These are phyloP conservation scores for Cutaneotrichosporon cutaneum DNA, from an alignment of 1,284 basidiomycete genomes.

Conservation along the genomic window DNA sequence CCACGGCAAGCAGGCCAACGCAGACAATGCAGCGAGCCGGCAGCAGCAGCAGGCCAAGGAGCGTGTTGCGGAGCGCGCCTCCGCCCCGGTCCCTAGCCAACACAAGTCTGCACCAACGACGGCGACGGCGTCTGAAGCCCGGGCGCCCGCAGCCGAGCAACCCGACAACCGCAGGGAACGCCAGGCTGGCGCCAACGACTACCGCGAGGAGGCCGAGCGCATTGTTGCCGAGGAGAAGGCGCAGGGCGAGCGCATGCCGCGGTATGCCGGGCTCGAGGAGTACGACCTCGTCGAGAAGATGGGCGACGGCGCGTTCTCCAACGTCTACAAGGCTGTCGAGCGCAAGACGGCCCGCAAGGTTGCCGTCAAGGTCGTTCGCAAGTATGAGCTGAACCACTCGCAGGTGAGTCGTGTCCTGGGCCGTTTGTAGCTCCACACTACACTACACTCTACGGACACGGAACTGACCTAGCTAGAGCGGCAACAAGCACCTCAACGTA, in stretches of 20 bases:
- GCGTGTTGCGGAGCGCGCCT: not conserved
- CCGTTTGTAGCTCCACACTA: not conserved
- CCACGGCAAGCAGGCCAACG: conserved; percentile 60
- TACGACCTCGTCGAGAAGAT: conserved; percentile 84
- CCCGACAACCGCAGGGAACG: not conserved
- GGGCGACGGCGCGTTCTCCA: conserved; percentile 98
- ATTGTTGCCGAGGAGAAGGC: conserved; percentile 76
- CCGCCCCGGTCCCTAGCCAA: not conserved
- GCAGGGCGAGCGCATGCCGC: conserved; percentile 72
- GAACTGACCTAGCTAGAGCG: conserved; percentile 59
- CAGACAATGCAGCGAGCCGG: conserved; percentile 43
- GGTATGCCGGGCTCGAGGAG: conserved; percentile 78
- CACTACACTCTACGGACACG: conserved; percentile 12
- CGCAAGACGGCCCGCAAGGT: conserved; percentile 74
- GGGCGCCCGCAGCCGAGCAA: not conserved
- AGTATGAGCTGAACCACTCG: conserved; percentile 88
- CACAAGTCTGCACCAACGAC: not conserved
- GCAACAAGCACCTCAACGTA: conserved; percentile 85
- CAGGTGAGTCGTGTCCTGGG: conserved; percentile 70
- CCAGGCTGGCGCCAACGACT: conserved; percentile 28
- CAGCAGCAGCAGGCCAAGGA: conserved; percentile 16
- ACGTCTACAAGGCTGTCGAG: conserved; percentile 93
- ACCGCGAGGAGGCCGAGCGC: conserved; percentile 65
- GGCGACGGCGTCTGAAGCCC: not conserved
- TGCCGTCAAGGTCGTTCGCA: conserved; percentile 96